Percentiles rank a stretch among this genome's conserved stretches.
phyloP scores from a whole-genome alignment of 352 stramenopile genomes.

The Pythium sp. region DNA sequence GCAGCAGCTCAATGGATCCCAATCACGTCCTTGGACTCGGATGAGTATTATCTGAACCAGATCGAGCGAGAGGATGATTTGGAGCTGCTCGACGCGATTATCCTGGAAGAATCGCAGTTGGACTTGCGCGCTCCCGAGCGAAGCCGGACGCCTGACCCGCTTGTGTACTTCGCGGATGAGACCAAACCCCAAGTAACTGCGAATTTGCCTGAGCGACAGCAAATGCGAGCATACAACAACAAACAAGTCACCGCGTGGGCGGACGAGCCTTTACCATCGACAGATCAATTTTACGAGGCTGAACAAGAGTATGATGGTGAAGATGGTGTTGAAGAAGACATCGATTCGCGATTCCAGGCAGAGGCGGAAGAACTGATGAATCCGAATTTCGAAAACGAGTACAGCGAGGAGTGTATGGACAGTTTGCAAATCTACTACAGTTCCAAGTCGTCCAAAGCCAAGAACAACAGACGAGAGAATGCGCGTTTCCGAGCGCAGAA shows the following conservation, averaged over 20 bases:
- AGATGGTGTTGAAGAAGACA: conserved; percentile 26
- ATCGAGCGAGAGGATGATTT: conserved; percentile 35
- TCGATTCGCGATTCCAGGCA: conserved; percentile 40
- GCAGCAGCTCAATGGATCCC: conserved; percentile 42
- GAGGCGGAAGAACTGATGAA: conserved; percentile 73
- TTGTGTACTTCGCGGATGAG: conserved; percentile 27
- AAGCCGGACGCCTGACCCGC: conserved; percentile 53
- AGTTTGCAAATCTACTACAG: conserved; percentile 73
- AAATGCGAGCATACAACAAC: background rate
- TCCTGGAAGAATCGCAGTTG: conserved; percentile 46
- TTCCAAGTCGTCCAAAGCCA: conserved; percentile 29
- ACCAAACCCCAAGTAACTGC: background rate
- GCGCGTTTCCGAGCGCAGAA: conserved; percentile 2
- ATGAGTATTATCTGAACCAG: conserved; percentile 28
- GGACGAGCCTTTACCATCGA: background rate
- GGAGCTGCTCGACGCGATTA: conserved; percentile 44
- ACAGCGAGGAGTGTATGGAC: conserved; percentile 77
- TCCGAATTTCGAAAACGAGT: conserved; percentile 77
- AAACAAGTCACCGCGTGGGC: conserved; percentile 5
- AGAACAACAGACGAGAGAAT: conserved; percentile 13
- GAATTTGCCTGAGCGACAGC: background rate
- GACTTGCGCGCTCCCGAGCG: conserved; percentile 54
- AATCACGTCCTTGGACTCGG: conserved; percentile 30
- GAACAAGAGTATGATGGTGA: conserved; percentile 13
- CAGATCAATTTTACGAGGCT: background rate